Conservation (phyloP, 371 early-diverging fungal species). For the Mortierella sp. region DNA sequence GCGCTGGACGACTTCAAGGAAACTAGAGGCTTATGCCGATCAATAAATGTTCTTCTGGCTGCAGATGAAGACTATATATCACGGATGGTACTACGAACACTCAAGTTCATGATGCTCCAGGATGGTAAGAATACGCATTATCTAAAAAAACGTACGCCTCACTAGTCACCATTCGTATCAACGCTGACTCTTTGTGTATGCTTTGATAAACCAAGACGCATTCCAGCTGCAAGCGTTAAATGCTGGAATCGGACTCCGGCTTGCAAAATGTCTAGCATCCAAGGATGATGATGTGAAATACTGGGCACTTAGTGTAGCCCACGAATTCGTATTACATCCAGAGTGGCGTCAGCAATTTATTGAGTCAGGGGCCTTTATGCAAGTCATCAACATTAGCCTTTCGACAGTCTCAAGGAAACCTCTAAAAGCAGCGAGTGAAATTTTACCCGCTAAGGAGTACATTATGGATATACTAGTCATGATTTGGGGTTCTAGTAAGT, state of each 20-base stretch:
- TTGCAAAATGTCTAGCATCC: slow-evolving; percentile 72
- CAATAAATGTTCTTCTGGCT: slow-evolving; percentile 67
- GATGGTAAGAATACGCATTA: slow-evolving; percentile 62
- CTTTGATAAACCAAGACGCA: slow-evolving; percentile 25
- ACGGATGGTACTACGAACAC: slow-evolving; percentile 74
- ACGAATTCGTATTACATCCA: slow-evolving; percentile 59
- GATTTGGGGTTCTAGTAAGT: slow-evolving; percentile 52
- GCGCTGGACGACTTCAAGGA: slow-evolving; percentile 70
- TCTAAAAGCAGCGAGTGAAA: slow-evolving; percentile 28
- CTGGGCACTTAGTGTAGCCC: slow-evolving; percentile 76
- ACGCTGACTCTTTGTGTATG: not conserved
- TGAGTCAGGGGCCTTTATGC: slow-evolving; percentile 43
- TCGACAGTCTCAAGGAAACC: slow-evolving; percentile 38
- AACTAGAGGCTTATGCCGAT: slow-evolving; percentile 72
- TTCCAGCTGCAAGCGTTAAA: slow-evolving; percentile 72
- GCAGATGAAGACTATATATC: slow-evolving; percentile 80
- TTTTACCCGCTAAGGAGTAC: slow-evolving; percentile 37
- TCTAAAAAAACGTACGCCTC: not conserved
- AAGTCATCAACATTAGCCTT: slow-evolving; percentile 48
- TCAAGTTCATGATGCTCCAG: slow-evolving; percentile 78
- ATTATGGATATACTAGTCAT: slow-evolving; percentile 40
- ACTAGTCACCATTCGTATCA: not conserved
- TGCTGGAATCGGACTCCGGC: slow-evolving; percentile 71
- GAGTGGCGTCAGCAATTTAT: slow-evolving; percentile 48
- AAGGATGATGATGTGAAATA: slow-evolving; percentile 82